Base-by-base conservation (phyloP, 768 basidiomycete genomes). In the Ramaria sp. region DNA sequence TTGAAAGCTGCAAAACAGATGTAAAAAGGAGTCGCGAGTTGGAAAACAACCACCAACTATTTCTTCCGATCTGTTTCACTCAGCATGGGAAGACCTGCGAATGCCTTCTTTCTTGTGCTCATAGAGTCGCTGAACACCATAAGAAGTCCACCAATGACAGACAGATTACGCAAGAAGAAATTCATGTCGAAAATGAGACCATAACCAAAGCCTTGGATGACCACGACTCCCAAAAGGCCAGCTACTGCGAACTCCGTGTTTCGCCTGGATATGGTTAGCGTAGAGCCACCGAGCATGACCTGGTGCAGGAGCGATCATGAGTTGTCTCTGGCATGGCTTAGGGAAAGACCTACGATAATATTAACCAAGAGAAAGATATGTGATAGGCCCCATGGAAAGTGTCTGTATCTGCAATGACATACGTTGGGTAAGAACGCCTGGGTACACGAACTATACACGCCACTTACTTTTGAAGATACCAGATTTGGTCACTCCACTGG, bases 91-190 rank as follows among this genome's bases (percentile, higher is more conserved):
- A 98, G 73, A 47, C 92, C 94, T 11, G 94, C 95, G 63, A 98
- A 98, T 45, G 85, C 73, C 63, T 85, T 83, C 73, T 86, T 93
- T 70, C 84, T 81, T 20, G 83, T 87, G 57, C 89, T 78, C 80
- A 98, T 87, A 1, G 91, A 89, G 69, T 99, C 96, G 61, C 88
- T 92, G 72, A 99, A 93, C 24, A 98, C 94, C 96, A 99, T 99
- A 72, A 99, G 85, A 47, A 99, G 83, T 54, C 96, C 96, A 55
- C 96, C 96, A 60, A 98, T 92, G 67, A 99, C 96, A 60, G 86
- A 89, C 57, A 99, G 79, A 73, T 98, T 99, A 70, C 96, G 93
- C 46, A 98, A 86, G 91, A 99, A 99, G 81, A 99, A 99, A 74
- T 90, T 98, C 70, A 98, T 79, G 78, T 98, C 96, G 71, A 99